Evolutionary conservation across 768 basidiomycete genomes (phyloP).

Genomic region (Amanita fuliginea): DNA sequence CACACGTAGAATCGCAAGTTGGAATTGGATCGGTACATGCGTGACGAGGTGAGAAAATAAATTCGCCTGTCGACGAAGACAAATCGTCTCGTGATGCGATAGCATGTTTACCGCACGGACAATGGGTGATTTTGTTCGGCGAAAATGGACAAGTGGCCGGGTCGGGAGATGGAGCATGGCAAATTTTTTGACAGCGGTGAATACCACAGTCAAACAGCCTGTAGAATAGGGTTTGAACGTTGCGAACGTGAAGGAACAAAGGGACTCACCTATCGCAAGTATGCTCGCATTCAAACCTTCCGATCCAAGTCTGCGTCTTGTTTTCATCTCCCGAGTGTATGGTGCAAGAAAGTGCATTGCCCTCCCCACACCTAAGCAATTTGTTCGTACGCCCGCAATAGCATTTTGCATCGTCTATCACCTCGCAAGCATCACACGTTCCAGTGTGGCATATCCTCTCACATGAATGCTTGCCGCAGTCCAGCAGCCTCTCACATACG

Average conservation of each 20-base stretch:
- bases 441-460: conserved; percentile 65
- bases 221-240: neutral
- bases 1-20: conserved; percentile 62
- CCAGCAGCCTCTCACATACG: conserved; percentile 34
- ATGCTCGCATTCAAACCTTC: conserved; percentile 45
- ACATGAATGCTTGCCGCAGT: conserved; percentile 69
- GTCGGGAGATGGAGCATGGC: conserved; percentile 60
- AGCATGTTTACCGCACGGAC: conserved; percentile 70
- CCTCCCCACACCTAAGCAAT: conserved; percentile 56
- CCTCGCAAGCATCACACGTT: conserved; percentile 53
- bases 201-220: conserved; percentile 67
- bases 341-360: conserved; percentile 21
- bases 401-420: conserved; percentile 46
- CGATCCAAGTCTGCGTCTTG: conserved; percentile 41
- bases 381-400: conserved; percentile 70
- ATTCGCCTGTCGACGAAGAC: conserved; percentile 15
- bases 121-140: conserved; percentile 54
- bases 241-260: neutral
- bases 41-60: conserved; percentile 29
- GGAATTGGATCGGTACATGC: conserved; percentile 72
- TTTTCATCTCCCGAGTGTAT: conserved; percentile 30
- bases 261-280: conserved; percentile 43
- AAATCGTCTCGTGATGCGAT: conserved; percentile 25
- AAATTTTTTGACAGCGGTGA: conserved; percentile 64
- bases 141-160: conserved; percentile 63